phyloP scores from a whole-genome alignment of 441 rosid genomes.

The Arabidopsis lyrata region DNA sequence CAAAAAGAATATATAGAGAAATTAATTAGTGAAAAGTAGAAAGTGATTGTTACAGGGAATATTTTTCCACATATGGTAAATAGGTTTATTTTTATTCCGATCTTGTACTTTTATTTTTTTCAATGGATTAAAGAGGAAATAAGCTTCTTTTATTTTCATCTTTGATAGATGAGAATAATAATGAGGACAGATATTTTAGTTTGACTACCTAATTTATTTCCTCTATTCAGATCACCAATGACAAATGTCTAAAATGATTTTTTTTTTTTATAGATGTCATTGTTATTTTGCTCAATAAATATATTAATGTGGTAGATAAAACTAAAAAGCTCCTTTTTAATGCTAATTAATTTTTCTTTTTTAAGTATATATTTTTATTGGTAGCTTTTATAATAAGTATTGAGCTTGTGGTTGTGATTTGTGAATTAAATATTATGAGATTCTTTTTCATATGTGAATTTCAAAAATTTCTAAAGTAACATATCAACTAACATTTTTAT shows the following conservation, averaged over 20 bases:
- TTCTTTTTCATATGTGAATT: not conserved
- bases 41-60: not conserved
- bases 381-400: not conserved
- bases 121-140: not conserved
- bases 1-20: not conserved
- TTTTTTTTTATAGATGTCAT: not conserved
- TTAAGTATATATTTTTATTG: not conserved
- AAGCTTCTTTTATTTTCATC: not conserved
- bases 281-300: not conserved
- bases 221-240: not conserved
- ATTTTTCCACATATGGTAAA: not conserved
- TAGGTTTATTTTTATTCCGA: not conserved
- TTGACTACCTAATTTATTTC: not conserved
- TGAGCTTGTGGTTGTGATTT: not conserved
- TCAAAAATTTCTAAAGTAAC: not conserved
- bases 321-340: not conserved
- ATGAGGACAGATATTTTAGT: not conserved
- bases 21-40: not conserved
- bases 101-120: not conserved
- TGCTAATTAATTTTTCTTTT: not conserved
- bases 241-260: not conserved
- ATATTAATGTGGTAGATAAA: not conserved
- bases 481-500: not conserved
- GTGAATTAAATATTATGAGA: not conserved
- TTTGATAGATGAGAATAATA: not conserved